These are phyloP conservation scores for Bauhinia variegata DNA, from an alignment of 306 rosid genomes.

Conservation along the genomic window DNA sequence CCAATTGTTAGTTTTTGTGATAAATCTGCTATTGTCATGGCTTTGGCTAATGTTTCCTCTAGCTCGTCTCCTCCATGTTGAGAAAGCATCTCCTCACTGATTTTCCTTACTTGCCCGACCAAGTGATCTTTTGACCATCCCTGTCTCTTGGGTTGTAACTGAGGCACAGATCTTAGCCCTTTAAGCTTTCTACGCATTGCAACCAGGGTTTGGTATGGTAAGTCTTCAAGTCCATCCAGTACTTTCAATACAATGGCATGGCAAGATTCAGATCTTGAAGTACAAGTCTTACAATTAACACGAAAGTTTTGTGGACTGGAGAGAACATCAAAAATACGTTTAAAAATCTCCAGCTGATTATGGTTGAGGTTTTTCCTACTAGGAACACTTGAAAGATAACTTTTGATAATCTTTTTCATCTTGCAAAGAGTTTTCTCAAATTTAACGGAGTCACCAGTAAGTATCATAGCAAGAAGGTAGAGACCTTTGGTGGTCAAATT, in stretches of 20 bases:
- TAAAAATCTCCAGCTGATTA: constrained; percentile 40
- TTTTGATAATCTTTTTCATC: constrained; percentile 59
- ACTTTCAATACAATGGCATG: constrained; percentile 46
- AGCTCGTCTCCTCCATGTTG: constrained; percentile 53
- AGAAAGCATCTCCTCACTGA: constrained; percentile 56
- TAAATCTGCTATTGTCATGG: constrained; percentile 80
- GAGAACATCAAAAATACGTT: constrained; percentile 54
- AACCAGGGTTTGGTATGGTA: constrained; percentile 57
- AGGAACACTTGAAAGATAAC: constrained; percentile 47
- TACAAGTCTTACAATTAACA: constrained; percentile 35
- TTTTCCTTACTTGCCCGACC: constrained; percentile 43
- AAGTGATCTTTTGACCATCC: constrained; percentile 55
- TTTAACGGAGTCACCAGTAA: constrained; percentile 48
- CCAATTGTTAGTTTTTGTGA: constrained; percentile 57
- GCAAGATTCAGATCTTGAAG: constrained; percentile 38
- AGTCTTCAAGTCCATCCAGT: constrained; percentile 45
- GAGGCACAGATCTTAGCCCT: constrained; percentile 46
- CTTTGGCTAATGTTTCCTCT: constrained; percentile 72
- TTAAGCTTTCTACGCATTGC: constrained; percentile 76
- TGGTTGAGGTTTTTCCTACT: constrained; percentile 30
- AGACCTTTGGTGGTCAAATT: constrained; percentile 72
- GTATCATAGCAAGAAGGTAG: constrained; percentile 53
- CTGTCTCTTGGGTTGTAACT: constrained; percentile 48
- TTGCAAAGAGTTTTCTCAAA: constrained; percentile 64
- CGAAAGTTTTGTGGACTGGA: constrained; percentile 56